phyloP scores from a whole-genome alignment of 306 rosid species.

The Prunus mongolica region DNA sequence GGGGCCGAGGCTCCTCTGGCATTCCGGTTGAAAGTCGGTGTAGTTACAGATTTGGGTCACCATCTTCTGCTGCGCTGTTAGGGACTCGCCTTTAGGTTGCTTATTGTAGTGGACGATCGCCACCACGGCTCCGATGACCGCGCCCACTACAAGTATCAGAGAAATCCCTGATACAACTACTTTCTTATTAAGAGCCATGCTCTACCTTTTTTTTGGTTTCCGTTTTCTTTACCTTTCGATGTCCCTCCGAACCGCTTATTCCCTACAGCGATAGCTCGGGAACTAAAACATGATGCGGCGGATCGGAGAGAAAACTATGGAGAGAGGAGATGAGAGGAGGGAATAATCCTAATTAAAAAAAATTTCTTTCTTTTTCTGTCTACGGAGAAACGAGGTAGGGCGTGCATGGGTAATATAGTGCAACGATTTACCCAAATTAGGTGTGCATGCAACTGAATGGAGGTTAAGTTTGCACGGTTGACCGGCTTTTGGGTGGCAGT shows the following conservation, averaged over 20 bases:
- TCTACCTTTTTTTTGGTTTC: neutral
- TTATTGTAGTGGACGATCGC: slow-evolving; percentile 24
- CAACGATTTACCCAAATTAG: slow-evolving; percentile 1
- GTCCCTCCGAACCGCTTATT: slow-evolving; percentile 16
- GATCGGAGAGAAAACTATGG: neutral
- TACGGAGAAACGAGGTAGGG: neutral
- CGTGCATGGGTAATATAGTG: neutral
- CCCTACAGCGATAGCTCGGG: neutral
- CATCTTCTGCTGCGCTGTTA: slow-evolving; percentile 20
- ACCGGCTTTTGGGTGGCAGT: slow-evolving; percentile 4
- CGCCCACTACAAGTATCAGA: slow-evolving; percentile 64
- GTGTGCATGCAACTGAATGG: neutral
- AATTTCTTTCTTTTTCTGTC: neutral
- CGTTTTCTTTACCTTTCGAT: neutral
- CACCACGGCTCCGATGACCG: slow-evolving; percentile 40
- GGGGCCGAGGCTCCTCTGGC: slow-evolving; percentile 35
- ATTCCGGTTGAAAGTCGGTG: slow-evolving; percentile 36
- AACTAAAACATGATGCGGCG: neutral
- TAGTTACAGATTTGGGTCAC: slow-evolving; percentile 36
- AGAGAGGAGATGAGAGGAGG: neutral
- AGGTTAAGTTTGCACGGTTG: slow-evolving; percentile 15
- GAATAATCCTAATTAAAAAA: neutral
- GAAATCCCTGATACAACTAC: slow-evolving; percentile 38
- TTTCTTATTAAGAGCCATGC: slow-evolving; percentile 37
- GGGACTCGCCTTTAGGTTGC: neutral